Evolutionary conservation across 225 moss, liverwort and hornwort species (phyloP).

Genomic region (Pleurozium schreberi): DNA sequence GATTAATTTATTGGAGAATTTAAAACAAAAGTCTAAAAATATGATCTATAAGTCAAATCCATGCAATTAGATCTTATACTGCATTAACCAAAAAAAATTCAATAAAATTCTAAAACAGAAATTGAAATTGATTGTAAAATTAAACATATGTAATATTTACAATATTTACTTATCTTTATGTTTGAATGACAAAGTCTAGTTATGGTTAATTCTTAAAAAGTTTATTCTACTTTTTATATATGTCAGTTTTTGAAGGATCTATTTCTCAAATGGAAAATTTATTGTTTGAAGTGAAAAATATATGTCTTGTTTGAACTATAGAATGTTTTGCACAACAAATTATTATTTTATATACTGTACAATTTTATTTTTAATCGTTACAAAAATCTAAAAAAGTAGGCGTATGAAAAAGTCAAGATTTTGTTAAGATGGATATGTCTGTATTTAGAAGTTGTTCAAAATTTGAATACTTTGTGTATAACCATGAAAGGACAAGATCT

Average conservation of each 20-base stretch:
- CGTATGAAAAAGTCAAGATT: neutral
- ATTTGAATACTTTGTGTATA: neutral
- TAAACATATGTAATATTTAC: neutral
- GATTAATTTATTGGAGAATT: neutral
- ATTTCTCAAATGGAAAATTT: too few species aligned
- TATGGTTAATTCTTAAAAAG: neutral
- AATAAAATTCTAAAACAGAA: neutral
- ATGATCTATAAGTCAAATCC: neutral
- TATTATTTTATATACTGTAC: neutral
- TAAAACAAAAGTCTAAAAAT: neutral
- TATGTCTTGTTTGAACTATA: neutral
- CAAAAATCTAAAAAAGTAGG: neutral
- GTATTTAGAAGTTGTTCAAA: neutral
- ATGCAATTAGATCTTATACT: neutral
- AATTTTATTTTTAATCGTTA: neutral
- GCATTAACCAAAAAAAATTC: neutral
- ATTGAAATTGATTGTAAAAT: neutral
- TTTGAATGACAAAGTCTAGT: neutral
- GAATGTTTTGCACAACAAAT: neutral
- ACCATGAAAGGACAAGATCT: neutral
- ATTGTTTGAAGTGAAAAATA: neutral
- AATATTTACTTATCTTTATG: neutral
- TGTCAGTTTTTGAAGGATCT: neutral
- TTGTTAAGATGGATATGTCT: accelerated
- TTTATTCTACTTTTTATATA: neutral